phyloP scores from a whole-genome alignment of 371 early-diverging fungal genomes.

The Mucor velutinosus region DNA sequence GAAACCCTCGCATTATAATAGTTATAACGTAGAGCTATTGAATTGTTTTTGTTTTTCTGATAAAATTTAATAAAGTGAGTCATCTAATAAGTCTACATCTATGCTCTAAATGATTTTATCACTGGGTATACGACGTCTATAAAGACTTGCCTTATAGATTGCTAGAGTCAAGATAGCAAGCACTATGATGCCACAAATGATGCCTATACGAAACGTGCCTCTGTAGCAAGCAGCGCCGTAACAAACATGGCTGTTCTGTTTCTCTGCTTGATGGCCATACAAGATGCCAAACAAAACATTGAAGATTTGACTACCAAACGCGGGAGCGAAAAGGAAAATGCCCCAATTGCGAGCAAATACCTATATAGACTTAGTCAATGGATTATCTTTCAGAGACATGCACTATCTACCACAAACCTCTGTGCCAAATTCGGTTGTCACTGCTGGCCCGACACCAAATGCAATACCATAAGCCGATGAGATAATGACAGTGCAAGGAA shows the following conservation, averaged over 20 bases:
- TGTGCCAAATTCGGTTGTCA: slow-evolving; percentile 28
- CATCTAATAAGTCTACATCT: no score
- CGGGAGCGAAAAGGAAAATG: slow-evolving; percentile 32
- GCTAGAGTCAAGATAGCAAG: slow-evolving; percentile 9
- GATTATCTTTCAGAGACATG: background rate
- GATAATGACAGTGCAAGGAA: slow-evolving; percentile 25
- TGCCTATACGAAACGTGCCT: slow-evolving; percentile 15
- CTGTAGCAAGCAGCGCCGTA: slow-evolving; percentile 22
- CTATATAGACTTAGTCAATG: slow-evolving; percentile 5
- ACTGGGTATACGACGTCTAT: slow-evolving; percentile 11
- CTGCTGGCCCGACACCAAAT: slow-evolving; percentile 31
- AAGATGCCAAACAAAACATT: slow-evolving; percentile 28
- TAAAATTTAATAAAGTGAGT: no score
- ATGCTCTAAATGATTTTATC: slow-evolving; percentile 1
- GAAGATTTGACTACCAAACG: slow-evolving; percentile 33
- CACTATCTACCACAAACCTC: slow-evolving; percentile 9
- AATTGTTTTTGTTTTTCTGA: no score
- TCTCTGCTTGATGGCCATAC: slow-evolving; percentile 20
- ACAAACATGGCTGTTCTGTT: slow-evolving; percentile 20
- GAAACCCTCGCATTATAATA: no score
- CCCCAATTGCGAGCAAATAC: slow-evolving; percentile 39
- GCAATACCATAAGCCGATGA: slow-evolving; percentile 30
- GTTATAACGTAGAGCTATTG: no score
- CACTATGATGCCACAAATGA: slow-evolving; percentile 3
- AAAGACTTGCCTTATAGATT: slow-evolving; percentile 13